Evolutionary conservation across 345 rosid genomes (phyloP), one percentile per base, ranked within the genome.

Genomic region (Heritiera fomes): DNA sequence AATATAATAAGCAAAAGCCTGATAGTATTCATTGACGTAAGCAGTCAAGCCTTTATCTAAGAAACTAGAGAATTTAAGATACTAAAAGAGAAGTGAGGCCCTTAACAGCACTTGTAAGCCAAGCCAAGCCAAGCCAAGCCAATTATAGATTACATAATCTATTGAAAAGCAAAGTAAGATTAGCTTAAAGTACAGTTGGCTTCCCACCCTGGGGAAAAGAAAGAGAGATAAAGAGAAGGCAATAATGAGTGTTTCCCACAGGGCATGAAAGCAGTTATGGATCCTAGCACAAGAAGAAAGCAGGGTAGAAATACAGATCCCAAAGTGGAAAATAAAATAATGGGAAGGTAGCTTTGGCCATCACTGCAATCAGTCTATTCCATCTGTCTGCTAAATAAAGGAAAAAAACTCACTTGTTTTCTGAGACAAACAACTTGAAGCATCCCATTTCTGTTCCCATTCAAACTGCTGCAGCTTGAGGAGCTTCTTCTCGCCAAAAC

Each of bases 391-490:
- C 53, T 3, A 47, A 62, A 18, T 45, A 40, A 38, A 11, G 11
- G 46, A n/a, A 43, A 41, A 34, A 12, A 66, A 80, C 90, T 87
- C 78, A 89, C 95, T 89, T 77, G 95, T 80, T 80, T 85, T 86
- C 8, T 81, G 89, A 77, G 89, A 75, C 78, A 82, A 69, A 74
- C 90, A 89, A 75, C 34, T 82, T 76, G 86, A 67, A 41, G 72
- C 34, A 49, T 61, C 60, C 50, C 55, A 43, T 28, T 71, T 73
- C 67, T 63, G 69, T 77, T 83, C 85, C 87, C 83, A 78, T 7
- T 75, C 80, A 52, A 71, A 68, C 7, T 72, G 62, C 32, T 88
- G 80, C 43, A 87, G 78, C 71, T 46, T 79, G 40, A 88, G 87
- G 41, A 83, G 75, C 28, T 82, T 77, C 81, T 78, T 87, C 66